Evolutionary conservation across 441 rosid species (phyloP).

Genomic region (Cnidoscolus chayamansa): DNA sequence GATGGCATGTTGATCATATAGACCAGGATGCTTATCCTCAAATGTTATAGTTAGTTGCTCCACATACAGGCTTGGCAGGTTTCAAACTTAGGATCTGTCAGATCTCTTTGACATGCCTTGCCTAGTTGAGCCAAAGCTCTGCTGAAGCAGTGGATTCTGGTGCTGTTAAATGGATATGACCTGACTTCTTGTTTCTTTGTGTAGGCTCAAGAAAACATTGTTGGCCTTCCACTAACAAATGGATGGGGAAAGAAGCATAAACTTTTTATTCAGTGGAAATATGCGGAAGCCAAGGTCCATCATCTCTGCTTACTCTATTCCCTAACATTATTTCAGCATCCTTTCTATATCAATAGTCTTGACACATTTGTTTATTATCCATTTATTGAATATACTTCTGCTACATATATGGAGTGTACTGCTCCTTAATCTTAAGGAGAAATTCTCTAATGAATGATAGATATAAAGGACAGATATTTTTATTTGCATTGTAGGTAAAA

Average conservation of each 20-base stretch:
- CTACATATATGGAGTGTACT: background rate
- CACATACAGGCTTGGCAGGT: background rate
- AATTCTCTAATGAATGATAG: background rate
- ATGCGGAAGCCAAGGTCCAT: slow-evolving; percentile 71
- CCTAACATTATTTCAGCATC: background rate
- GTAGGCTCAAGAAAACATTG: slow-evolving; percentile 47
- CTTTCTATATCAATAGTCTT: background rate
- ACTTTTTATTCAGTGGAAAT: slow-evolving; percentile 75
- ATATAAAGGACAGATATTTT: background rate
- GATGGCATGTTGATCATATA: background rate
- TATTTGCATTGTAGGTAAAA: background rate
- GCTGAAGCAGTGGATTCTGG: background rate
- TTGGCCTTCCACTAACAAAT: slow-evolving; percentile 65
- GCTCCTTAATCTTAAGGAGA: background rate
- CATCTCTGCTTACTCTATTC: background rate
- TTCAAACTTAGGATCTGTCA: background rate
- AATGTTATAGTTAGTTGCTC: background rate
- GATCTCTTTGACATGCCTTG: background rate
- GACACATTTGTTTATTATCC: background rate
- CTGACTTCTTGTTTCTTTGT: background rate
- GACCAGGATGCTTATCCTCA: background rate
- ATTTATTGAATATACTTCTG: background rate
- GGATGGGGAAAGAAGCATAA: slow-evolving; percentile 89
- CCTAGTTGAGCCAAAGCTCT: background rate
- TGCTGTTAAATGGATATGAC: background rate